Evolutionary conservation across 2,329 filamentous ascomycete species (phyloP).

Genomic region (Aspergillus thermomutatus): DNA sequence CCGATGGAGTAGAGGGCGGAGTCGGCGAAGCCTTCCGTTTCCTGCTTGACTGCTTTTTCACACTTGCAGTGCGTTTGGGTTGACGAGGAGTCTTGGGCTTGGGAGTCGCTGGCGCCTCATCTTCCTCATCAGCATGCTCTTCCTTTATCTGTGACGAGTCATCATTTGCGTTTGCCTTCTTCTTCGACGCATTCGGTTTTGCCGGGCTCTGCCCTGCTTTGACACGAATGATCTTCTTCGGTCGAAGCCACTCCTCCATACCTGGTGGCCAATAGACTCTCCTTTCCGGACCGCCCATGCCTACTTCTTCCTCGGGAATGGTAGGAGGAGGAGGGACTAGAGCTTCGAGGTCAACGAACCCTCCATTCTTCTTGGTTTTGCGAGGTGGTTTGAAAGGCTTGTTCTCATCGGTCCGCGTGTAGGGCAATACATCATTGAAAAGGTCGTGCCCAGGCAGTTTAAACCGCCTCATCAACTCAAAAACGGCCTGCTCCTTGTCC

Average conservation of each 20-base stretch:
- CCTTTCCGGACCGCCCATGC: constrained; percentile 79
- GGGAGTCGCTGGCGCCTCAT: constrained; percentile 15
- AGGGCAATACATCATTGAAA: constrained; percentile 74
- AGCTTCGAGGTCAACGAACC: constrained; percentile 41
- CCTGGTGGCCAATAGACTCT: constrained; percentile 88
- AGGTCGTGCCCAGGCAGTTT: constrained; percentile 75
- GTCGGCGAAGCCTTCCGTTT: constrained; percentile 31
- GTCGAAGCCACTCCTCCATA: constrained; percentile 85
- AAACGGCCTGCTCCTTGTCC: constrained; percentile 95
- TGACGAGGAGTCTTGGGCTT: constrained; percentile 11
- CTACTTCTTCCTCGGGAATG: constrained; percentile 66
- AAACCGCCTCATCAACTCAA: constrained; percentile 87
- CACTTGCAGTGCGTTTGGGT: constrained; percentile 7
- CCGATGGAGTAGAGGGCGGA: constrained; percentile 22
- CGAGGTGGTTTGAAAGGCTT: constrained; percentile 50
- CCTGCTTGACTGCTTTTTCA: constrained; percentile 18
- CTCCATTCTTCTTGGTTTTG: constrained; percentile 45
- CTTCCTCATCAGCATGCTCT: constrained; percentile 4
- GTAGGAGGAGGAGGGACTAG: constrained; percentile 41
- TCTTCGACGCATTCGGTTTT: constrained; percentile 16
- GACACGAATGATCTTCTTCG: constrained; percentile 58
- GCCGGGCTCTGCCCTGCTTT: constrained; percentile 20
- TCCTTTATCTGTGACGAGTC: neutral
- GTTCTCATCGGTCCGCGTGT: constrained; percentile 74
- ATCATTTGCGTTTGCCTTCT: constrained; percentile 8